phyloP scores from a whole-genome alignment of 2,329 filamentous ascomycete species.

The Cytospora paraplurivora region DNA sequence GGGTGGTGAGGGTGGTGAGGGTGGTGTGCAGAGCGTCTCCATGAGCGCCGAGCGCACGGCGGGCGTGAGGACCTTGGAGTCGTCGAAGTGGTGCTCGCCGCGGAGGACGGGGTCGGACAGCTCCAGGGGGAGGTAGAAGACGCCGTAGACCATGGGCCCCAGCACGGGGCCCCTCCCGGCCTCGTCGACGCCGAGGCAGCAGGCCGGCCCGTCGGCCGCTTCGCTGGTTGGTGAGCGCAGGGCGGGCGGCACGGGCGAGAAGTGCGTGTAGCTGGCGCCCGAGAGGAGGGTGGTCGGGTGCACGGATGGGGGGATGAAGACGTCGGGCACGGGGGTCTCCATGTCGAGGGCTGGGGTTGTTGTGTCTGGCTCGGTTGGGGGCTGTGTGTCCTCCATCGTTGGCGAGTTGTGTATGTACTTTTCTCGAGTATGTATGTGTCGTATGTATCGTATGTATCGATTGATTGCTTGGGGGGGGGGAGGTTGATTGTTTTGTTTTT shows the following conservation, averaged over 20 bases:
- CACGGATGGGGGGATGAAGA: slow-evolving; percentile 72
- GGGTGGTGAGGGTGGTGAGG: not conserved
- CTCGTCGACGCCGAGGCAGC: slow-evolving; percentile 88
- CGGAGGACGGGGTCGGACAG: slow-evolving; percentile 74
- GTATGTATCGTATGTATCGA: no score
- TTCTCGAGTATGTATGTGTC: no score
- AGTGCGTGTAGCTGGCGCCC: slow-evolving; percentile 71
- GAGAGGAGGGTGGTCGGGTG: slow-evolving; percentile 56
- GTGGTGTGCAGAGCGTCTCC: slow-evolving; percentile 65
- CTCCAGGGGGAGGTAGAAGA: slow-evolving; percentile 74
- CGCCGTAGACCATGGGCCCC: slow-evolving; percentile 73
- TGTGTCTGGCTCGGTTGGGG: slow-evolving; percentile 40
- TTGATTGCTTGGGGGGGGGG: no score
- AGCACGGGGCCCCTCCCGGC: slow-evolving; percentile 93
- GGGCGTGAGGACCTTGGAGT: slow-evolving; percentile 88
- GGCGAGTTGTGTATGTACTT: not conserved
- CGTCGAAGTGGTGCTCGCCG: slow-evolving; percentile 82
- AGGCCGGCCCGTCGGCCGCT: slow-evolving; percentile 52
- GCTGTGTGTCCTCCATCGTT: slow-evolving; percentile 44
- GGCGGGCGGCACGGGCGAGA: slow-evolving; percentile 66
- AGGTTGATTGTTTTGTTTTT: not conserved
- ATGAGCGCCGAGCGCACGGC: slow-evolving; percentile 74
- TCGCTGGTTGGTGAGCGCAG: slow-evolving; percentile 48
- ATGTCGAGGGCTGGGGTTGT: slow-evolving; percentile 28
- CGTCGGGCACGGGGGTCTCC: slow-evolving; percentile 39